Evolutionary conservation across 2,329 filamentous ascomycete species (phyloP), one percentile per base, ranked within the genome.

Genomic region (Monosporascus sp.): DNA sequence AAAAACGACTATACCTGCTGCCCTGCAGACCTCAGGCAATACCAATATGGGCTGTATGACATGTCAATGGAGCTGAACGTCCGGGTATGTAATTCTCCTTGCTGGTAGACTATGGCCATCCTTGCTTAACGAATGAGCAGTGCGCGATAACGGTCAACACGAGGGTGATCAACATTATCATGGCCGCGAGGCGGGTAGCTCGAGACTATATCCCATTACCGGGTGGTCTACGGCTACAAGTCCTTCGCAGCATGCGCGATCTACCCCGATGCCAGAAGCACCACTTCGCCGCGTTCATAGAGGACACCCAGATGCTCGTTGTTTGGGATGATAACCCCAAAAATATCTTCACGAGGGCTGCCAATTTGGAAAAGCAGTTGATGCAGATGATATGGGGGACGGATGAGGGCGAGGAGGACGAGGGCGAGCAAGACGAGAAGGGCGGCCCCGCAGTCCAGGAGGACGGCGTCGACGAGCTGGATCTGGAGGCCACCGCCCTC

Each of bases 91-190:
- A 38, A 35, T 46, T n/a, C 54, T 58, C 47, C 65, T 54, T 37
- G 8, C n/a, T 31, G 8, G 15, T 41, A 41, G 15, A 37, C 14
- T 18, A 53, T 28, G 24, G 17, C 14, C n/a, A 20, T 8, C 9
- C 11, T 47, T n/a, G 26, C 57, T 64, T 47, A 65, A 35, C n/a
- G 15, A 31, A 26, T 26, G n/a, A 48, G 24, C 47, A 86, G 80
- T 82, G 78, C 61, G 84, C 84, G 49, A 85, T 88, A 78, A 88
- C 85, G 3, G 75, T 87, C 58, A 85, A 82, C 63, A 87, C 84
- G 3, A 75, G 78, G 54, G 78, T 87, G 41, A 84, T 87, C 62
- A 79, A 81, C 58, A 74, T 84, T 28, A 78, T 88, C 57, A 70
- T 87, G 7, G 64, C 63, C 44, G 67, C 69, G 28, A 62, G 66